Conservation (phyloP, 805 yeast species). For the Sugiyamaella marilandica region DNA sequence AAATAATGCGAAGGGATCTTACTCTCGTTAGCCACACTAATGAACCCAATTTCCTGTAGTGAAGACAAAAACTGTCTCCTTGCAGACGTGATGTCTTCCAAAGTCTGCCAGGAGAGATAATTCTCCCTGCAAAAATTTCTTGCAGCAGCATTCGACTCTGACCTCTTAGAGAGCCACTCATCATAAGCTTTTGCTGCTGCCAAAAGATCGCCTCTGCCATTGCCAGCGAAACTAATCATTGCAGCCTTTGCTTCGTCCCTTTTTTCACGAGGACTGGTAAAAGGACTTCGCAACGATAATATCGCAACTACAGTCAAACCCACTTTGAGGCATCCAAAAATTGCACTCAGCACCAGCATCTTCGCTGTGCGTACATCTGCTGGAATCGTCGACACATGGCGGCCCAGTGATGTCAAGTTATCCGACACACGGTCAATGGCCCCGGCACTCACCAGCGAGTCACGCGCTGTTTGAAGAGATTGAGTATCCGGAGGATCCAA, state of each 20-base stretch:
- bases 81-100: slow-evolving; percentile 69
- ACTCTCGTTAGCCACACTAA: slow-evolving; percentile 49
- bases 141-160: slow-evolving; percentile 26
- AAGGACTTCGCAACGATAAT: slow-evolving; percentile 69
- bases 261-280: slow-evolving; percentile 54
- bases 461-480: slow-evolving; percentile 48
- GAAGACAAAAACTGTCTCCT: slow-evolving; percentile 63
- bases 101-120: slow-evolving; percentile 53
- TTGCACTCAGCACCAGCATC: slow-evolving; percentile 67
- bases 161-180: slow-evolving; percentile 41
- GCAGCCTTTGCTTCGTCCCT: slow-evolving; percentile 56
- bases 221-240: slow-evolving; percentile 28
- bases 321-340: slow-evolving; percentile 74
- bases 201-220: slow-evolving; percentile 69
- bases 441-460: slow-evolving; percentile 62
- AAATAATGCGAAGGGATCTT: slow-evolving; percentile 37
- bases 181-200: slow-evolving; percentile 59
- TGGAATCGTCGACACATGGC: slow-evolving; percentile 74
- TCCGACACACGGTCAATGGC: slow-evolving; percentile 48
- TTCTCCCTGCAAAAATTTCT: slow-evolving; percentile 52
- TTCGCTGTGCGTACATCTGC: slow-evolving; percentile 82
- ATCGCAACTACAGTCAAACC: slow-evolving; percentile 81
- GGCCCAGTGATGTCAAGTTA: slow-evolving; percentile 71
- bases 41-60: slow-evolving; percentile 73
- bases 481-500: slow-evolving; percentile 70